Conservation (phyloP, 495 filamentous ascomycete species). For the Chaetomium tenue region DNA sequence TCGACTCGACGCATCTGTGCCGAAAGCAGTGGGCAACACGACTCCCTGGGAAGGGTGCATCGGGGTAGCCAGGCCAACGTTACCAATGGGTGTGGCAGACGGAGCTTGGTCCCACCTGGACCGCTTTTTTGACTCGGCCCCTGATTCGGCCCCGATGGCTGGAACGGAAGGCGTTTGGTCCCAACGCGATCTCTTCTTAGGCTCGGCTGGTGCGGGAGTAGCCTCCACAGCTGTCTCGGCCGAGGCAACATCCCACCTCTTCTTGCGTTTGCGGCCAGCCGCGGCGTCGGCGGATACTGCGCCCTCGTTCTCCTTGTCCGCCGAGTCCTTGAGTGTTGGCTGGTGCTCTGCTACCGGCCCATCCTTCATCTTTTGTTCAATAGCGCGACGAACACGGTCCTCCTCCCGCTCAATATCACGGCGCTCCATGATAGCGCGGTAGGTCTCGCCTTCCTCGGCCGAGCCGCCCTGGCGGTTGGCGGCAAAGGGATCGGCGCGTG, state of each 20-base stretch:
- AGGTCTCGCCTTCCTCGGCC: slow-evolving; percentile 63
- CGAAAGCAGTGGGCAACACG: slow-evolving; percentile 62
- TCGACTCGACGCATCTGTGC: slow-evolving; percentile 74
- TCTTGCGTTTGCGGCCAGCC: slow-evolving; percentile 76
- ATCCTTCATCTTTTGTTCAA: slow-evolving; percentile 64
- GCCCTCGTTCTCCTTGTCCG: slow-evolving; percentile 74
- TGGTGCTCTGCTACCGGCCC: slow-evolving; percentile 60
- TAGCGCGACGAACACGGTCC: slow-evolving; percentile 76
- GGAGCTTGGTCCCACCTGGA: slow-evolving; percentile 89
- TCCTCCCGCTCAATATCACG: slow-evolving; percentile 94
- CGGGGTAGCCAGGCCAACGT: slow-evolving; percentile 77
- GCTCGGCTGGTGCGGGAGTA: slow-evolving; percentile 45
- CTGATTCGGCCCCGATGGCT: slow-evolving; percentile 47
- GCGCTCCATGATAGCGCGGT: slow-evolving; percentile 86
- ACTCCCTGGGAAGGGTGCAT: slow-evolving; percentile 75
- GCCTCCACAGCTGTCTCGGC: slow-evolving; percentile 50
- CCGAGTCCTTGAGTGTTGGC: slow-evolving; percentile 64
- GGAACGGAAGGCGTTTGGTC: slow-evolving; percentile 74
- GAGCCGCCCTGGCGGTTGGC: slow-evolving; percentile 67
- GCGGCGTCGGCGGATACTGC: slow-evolving; percentile 39
- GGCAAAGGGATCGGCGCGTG: slow-evolving; percentile 84
- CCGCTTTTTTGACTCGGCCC: slow-evolving; percentile 58
- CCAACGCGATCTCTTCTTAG: slow-evolving; percentile 82
- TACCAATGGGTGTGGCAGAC: slow-evolving; percentile 77
- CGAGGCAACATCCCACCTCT: slow-evolving; percentile 81